Percentiles rank a stretch among this genome's conserved stretches.
These are phyloP conservation scores for Dendrobium officinale DNA, from an alignment of 106 monocot genomes.

Conservation along the genomic window DNA sequence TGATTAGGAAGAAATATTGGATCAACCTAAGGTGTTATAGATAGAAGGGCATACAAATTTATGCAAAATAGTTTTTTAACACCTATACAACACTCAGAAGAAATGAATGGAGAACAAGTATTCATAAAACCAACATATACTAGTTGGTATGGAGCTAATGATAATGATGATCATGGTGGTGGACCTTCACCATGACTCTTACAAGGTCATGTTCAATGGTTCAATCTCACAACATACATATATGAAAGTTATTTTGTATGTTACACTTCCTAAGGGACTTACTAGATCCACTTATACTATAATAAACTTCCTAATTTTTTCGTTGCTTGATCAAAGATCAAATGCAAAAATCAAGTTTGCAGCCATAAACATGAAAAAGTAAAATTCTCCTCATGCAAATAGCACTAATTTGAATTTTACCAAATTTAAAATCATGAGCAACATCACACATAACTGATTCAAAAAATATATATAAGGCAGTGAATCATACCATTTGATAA, in stretches of 20 bases:
- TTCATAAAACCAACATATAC: neutral
- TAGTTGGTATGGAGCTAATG: neutral
- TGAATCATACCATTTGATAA: conserved; percentile 68
- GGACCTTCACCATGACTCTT: neutral
- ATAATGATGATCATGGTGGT: neutral
- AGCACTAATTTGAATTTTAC: too few species aligned
- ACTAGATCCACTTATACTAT: neutral
- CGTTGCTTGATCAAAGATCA: neutral
- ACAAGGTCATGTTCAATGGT: neutral
- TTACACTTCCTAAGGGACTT: neutral
- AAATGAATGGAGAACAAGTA: neutral
- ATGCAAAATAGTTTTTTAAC: neutral
- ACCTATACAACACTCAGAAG: neutral
- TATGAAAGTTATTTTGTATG: neutral
- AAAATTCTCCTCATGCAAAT: neutral
- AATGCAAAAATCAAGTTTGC: neutral
- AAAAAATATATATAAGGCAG: neutral
- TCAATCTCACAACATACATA: neutral
- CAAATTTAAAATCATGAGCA: neutral
- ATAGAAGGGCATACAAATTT: neutral
- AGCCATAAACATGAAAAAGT: neutral
- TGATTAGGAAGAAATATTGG: neutral
- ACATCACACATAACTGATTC: neutral
- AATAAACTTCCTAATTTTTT: neutral
- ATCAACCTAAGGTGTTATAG: neutral